Percentiles rank a stretch among this genome's conserved stretches.
phyloP scores from a whole-genome alignment of 192 early-diverging fungal genomes.

The Funneliformis mosseae region DNA sequence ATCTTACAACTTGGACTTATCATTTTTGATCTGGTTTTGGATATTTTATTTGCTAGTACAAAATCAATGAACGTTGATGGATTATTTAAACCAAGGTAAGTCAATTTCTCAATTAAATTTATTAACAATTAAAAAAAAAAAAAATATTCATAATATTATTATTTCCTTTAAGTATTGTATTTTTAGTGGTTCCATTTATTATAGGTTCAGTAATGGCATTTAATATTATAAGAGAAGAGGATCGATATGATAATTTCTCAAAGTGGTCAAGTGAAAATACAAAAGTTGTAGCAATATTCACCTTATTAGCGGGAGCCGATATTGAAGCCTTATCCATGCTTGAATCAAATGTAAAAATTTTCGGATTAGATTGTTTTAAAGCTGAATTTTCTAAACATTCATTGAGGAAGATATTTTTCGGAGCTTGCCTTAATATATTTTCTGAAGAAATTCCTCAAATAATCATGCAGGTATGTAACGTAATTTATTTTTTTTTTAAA shows the following conservation, averaged over 20 bases:
- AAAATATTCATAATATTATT: not conserved
- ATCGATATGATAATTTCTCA: not conserved
- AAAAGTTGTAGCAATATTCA: conserved; percentile 4
- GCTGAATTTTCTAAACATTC: no score
- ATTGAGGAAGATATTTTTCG: no score
- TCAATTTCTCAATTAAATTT: not conserved
- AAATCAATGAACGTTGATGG: not conserved
- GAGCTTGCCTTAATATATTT: no score
- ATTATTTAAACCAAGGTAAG: conserved; percentile 20
- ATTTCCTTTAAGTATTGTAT: not conserved
- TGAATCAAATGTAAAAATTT: no score
- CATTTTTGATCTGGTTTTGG: not conserved
- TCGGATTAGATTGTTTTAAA: no score
- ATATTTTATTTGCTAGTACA: not conserved
- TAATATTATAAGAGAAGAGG: not conserved
- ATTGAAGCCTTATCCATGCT: not conserved
- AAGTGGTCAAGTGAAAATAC: not conserved
- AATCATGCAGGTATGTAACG: no score
- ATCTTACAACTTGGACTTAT: conserved; percentile 17
- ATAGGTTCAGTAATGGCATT: not conserved
- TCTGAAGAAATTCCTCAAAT: no score
- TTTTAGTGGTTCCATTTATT: not conserved
- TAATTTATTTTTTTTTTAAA: no score
- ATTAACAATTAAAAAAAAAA: not conserved
- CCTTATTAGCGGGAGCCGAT: conserved; percentile 13